These are phyloP conservation scores for Nicotiana otophora DNA, from an alignment of 257 asterid species.

Conservation along the genomic window DNA sequence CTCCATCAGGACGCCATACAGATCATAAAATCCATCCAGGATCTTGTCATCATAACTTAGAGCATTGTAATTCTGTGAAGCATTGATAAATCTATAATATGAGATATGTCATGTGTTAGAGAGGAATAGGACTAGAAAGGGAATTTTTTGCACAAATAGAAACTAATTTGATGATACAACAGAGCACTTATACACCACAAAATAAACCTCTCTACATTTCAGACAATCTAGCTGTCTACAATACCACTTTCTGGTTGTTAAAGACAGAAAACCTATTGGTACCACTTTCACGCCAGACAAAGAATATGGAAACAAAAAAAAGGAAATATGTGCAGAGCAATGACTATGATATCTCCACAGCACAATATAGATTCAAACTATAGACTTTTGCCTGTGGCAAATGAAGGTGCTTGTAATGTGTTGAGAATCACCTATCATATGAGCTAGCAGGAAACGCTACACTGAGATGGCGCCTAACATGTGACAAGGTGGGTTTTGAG, in stretches of 20 bases:
- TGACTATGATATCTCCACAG: not conserved
- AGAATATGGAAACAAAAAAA: not conserved
- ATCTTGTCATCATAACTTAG: slow-evolving; percentile 94
- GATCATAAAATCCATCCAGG: slow-evolving; percentile 91
- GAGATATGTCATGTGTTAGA: slow-evolving; percentile 57
- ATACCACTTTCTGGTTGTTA: not conserved
- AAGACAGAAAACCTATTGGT: not conserved
- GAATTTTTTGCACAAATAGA: not conserved
- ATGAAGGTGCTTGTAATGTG: not conserved
- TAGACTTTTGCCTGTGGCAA: not conserved
- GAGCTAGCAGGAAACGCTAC: not conserved
- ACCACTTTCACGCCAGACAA: not conserved
- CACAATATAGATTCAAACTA: not conserved
- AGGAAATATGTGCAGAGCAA: not conserved
- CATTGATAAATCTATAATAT: slow-evolving; percentile 70
- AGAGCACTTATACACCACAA: not conserved
- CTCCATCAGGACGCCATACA: slow-evolving; percentile 61
- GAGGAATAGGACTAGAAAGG: slow-evolving; percentile 18
- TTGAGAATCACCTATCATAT: not conserved
- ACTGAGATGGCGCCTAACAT: not conserved
- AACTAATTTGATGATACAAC: not conserved
- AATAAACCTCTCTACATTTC: not conserved
- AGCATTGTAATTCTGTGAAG: slow-evolving; percentile 96
- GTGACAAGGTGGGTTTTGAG: not conserved
- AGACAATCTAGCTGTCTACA: not conserved